Evolutionary conservation across 805 yeast genomes (phyloP).

Genomic region (Scheffersomyces coipomensis): DNA sequence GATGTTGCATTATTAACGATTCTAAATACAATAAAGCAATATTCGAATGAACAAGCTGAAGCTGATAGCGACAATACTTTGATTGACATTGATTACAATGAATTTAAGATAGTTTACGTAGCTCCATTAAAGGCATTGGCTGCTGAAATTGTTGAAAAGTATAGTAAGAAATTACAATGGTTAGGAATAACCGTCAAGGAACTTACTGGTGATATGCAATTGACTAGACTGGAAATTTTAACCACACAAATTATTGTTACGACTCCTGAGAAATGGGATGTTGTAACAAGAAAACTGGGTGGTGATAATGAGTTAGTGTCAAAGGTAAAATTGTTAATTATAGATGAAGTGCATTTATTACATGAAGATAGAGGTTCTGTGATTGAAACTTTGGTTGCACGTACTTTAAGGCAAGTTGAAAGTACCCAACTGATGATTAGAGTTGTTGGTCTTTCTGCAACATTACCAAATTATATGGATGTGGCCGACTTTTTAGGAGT

Average conservation of each 20-base stretch:
- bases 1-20: conserved; percentile 86
- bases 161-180: conserved; percentile 74
- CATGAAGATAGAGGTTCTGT: conserved; percentile 99
- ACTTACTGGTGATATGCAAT: conserved; percentile 84
- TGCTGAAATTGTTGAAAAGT: conserved; percentile 93
- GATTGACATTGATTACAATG: conserved; percentile 70
- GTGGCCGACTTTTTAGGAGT: conserved; percentile 95
- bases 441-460: conserved; percentile 92
- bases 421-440: conserved; percentile 90
- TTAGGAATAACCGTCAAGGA: conserved; percentile 85
- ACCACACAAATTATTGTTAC: conserved; percentile 84
- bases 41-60: conserved; percentile 48
- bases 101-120: conserved; percentile 85
- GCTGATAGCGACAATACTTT: conserved; percentile 35
- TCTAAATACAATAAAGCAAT: conserved; percentile 75
- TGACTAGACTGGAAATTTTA: conserved; percentile 72
- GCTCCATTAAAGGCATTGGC: conserved; percentile 96
- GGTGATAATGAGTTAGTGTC: conserved; percentile 85
- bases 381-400: conserved; percentile 89
- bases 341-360: conserved; percentile 93
- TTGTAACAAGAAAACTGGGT: conserved; percentile 87
- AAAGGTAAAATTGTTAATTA: conserved; percentile 80
- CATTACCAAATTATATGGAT: conserved; percentile 86
- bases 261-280: conserved; percentile 99
- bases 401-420: conserved; percentile 94